Evolutionary conservation across 2,329 filamentous ascomycete species (phyloP), one percentile per base, ranked within the genome.

Genomic region (Apiospora arundinis): DNA sequence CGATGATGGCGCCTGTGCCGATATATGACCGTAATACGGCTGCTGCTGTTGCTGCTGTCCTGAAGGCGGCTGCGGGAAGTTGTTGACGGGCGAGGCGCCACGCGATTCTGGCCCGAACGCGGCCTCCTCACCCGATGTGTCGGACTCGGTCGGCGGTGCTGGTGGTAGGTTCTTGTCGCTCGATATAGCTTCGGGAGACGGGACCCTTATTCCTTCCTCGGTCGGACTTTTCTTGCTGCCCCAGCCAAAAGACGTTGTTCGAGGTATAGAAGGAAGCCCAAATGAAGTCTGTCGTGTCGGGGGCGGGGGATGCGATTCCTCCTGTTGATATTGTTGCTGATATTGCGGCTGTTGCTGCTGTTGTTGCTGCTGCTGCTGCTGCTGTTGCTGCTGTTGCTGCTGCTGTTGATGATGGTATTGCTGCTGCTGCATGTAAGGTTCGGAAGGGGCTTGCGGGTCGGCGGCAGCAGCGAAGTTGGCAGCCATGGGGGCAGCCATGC

Each of bases 191-290:
- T 75, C 74, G 32, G 76, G 77, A 16, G 77, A 77, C 67, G 77
- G 74, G 18, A 68, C 63, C 65, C 73, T 71, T 70, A 77, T 75
- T 60, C 83, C 80, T 37, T 83, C 81, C 32, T 81, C 23, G 2
- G n/a, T 67, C 65, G 65, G 21, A 21, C 65, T 46, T 46, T 67
- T 70, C 81, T 82, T 70, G 76, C 80, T 46, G 78, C 78, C 70
- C 44, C 85, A 75, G 56, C 86, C 86, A 78, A 91, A 88, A 4
- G 87, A 88, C 21, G 89, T 91, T 18, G 84, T 85, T 44, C 88
- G 84, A 65, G 88, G 85, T 71, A 91, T 90, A 1, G 88, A 88
- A 3, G 90, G 89, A 48, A 92, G 78, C 0, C 87, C 87, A 28
- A 91, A 91, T 1, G 87, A 89, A 1, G 85, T 82, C 14, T 83